Evolutionary conservation across 805 yeast species (phyloP), one percentile per base, ranked within the genome.

Genomic region (Lachancea sp.): DNA sequence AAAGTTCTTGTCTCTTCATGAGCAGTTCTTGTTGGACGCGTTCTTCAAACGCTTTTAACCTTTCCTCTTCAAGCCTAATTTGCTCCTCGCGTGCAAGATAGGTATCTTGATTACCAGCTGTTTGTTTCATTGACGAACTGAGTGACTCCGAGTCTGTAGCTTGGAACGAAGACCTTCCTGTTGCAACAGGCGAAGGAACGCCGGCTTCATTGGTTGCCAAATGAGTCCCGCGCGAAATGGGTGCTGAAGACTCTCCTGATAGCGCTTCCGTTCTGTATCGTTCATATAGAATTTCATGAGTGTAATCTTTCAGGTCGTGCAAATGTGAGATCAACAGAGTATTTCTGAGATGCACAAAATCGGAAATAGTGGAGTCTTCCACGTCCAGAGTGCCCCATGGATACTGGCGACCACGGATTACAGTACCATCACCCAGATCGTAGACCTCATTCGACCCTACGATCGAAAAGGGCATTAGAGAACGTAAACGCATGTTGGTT

Each of bases 241-340:
- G 17, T 37, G 45, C 19, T 5, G 35, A 32, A 5, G 35, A 9
- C 18, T 77, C 81, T 22, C 83, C 80, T 21, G 86, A 78, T 47
- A 84, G 72, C 13, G 89, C 88, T 55, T 80, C 87, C 8, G 96
- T 84, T 72, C 97, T 80, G 65, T 88, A 88, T 58, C 79, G 80
- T 63, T 88, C 97, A 62, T 88, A 88, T 48, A 88, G 68, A 29
- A 80, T 74, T 59, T 87, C 95, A 60, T 84, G 94, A 6, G 97
- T 88, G 55, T 76, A 72, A 54, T 88, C 96, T 65, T 86, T 86
- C 63, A 88, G 77, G 58, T 88, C 96, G 58, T 80, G 80, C 63
- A 88, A 72, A 64, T 87, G 96, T 13, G 92, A 79, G 54, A 84
- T 82, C 55, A 88, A 73, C 45, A 88, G 67, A 3, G 88, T 77